These are phyloP conservation scores for Zygoascus ofunaensis DNA, from an alignment of 805 yeast genomes.

Conservation along the genomic window DNA sequence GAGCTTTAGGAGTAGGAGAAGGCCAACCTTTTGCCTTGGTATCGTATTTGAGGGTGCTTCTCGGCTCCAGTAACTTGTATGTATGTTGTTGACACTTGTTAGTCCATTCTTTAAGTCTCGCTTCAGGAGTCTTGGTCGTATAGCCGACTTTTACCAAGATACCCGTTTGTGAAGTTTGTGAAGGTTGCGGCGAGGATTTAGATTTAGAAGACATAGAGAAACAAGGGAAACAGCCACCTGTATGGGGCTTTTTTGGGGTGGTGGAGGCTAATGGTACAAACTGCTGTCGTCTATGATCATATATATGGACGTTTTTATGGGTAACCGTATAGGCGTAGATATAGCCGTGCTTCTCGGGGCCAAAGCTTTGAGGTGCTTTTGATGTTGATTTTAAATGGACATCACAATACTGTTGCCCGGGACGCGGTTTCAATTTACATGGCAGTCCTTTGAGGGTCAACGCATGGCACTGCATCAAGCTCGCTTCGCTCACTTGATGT, in stretches of 20 bases:
- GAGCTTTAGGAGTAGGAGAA: slow-evolving; percentile 13
- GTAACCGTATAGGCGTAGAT: slow-evolving; percentile 23
- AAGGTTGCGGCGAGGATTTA: neutral
- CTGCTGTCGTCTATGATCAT: slow-evolving; percentile 10
- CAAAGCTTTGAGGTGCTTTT: neutral
- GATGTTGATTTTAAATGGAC: neutral
- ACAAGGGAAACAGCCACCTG: slow-evolving; percentile 2
- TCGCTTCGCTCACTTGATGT: no score
- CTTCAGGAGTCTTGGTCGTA: slow-evolving; percentile 21
- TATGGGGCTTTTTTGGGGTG: slow-evolving; percentile 3
- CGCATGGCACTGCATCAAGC: neutral
- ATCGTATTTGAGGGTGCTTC: neutral
- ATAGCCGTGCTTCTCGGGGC: slow-evolving; percentile 13
- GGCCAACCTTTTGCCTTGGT: slow-evolving; percentile 21
- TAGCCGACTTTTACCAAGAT: slow-evolving; percentile 26
- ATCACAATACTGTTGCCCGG: neutral
- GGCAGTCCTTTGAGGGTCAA: neutral
- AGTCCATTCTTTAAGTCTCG: slow-evolving; percentile 25
- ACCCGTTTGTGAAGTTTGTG: no score
- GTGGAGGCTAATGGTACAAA: slow-evolving; percentile 8
- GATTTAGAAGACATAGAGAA: neutral
- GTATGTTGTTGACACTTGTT: slow-evolving; percentile 21
- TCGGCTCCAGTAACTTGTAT: neutral
- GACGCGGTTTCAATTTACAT: neutral
- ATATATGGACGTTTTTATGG: slow-evolving; percentile 20